These are phyloP conservation scores for Aureobasidium melanogenum DNA, from an alignment of 2,329 filamentous ascomycete species.

Conservation along the genomic window DNA sequence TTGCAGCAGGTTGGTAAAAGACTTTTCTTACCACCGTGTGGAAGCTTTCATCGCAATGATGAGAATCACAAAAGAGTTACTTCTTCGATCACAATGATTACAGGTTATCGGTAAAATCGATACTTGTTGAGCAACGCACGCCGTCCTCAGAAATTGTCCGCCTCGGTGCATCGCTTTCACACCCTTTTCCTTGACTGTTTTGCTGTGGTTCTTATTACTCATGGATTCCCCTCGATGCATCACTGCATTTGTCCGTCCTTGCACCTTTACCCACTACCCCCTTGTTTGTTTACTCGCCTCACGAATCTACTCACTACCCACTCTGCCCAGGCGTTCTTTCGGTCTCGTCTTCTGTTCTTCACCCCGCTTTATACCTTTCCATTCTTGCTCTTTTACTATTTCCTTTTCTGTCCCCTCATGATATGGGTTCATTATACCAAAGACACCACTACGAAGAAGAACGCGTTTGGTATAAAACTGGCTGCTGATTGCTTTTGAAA, in stretches of 20 bases:
- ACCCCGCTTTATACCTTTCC: conserved; percentile 1
- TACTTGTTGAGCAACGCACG: neutral
- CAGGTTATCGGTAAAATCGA: neutral
- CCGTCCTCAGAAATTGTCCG: neutral
- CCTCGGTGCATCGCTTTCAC: neutral
- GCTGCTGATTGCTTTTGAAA: neutral
- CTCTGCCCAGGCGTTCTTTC: neutral
- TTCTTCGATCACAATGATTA: neutral
- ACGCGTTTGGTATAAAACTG: neutral
- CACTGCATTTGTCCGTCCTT: conserved; percentile 6
- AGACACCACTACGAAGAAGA: neutral
- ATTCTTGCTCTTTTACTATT: conserved; percentile 6
- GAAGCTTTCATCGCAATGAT: neutral
- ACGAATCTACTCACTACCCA: neutral
- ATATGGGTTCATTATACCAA: conserved; percentile 5
- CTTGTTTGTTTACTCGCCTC: neutral
- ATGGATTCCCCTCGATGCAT: conserved; percentile 3
- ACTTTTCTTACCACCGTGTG: neutral
- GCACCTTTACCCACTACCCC: neutral
- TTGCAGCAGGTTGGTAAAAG: too few relatives aligned
- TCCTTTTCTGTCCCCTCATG: conserved; percentile 3
- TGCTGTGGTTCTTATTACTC: neutral
- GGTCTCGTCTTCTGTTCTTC: neutral
- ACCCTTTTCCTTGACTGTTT: neutral
- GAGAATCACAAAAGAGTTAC: neutral